phyloP scores from a whole-genome alignment of 1,284 basidiomycete species.

The Sporisorium reilianum region DNA sequence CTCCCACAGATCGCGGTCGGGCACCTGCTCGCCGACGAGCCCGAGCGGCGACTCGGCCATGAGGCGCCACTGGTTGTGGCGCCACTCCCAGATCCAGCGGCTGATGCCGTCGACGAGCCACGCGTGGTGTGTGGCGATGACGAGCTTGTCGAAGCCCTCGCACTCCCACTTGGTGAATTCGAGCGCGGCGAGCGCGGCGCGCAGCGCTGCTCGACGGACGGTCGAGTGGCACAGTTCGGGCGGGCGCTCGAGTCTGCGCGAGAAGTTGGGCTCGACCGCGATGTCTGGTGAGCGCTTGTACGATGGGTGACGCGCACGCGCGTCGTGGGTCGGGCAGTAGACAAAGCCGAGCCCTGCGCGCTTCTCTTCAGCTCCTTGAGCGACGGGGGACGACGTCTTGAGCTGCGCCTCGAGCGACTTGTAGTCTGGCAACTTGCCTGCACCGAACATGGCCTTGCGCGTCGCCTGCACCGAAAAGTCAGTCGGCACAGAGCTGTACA shows the following conservation, averaged over 20 bases:
- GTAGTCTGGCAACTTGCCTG: slow-evolving; percentile 51
- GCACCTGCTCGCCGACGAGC: slow-evolving; percentile 58
- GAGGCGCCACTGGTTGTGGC: slow-evolving; percentile 61
- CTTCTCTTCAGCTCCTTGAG: slow-evolving; percentile 23
- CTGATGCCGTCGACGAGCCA: slow-evolving; percentile 67
- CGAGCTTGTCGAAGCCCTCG: slow-evolving; percentile 68
- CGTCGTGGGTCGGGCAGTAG: slow-evolving; percentile 49
- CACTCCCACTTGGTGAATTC: slow-evolving; percentile 64
- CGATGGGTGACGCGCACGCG: slow-evolving; percentile 9
- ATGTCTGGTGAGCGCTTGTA: slow-evolving; percentile 25
- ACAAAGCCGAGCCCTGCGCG: slow-evolving; percentile 54
- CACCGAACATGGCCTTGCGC: slow-evolving; percentile 39
- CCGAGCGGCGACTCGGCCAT: slow-evolving; percentile 51
- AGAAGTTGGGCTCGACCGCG: slow-evolving; percentile 55
- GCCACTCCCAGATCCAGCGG: slow-evolving; percentile 66
- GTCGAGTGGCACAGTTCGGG: slow-evolving; percentile 43
- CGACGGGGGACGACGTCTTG: slow-evolving; percentile 1
- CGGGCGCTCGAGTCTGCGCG: slow-evolving; percentile 61
- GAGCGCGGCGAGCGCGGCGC: slow-evolving; percentile 62
- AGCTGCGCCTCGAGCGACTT: slow-evolving; percentile 41
- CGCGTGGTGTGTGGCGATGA: slow-evolving; percentile 61
- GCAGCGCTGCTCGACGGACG: slow-evolving; percentile 57
- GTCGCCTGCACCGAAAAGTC: slow-evolving; percentile 37
- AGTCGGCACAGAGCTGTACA: slow-evolving; percentile 40
- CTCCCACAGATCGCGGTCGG: slow-evolving; percentile 67